A percentile compares a stretch with the other conserved stretches of the same genome.
Conservation (phyloP, 1,284 basidiomycete species). For the Trichosporon asahii region DNA sequence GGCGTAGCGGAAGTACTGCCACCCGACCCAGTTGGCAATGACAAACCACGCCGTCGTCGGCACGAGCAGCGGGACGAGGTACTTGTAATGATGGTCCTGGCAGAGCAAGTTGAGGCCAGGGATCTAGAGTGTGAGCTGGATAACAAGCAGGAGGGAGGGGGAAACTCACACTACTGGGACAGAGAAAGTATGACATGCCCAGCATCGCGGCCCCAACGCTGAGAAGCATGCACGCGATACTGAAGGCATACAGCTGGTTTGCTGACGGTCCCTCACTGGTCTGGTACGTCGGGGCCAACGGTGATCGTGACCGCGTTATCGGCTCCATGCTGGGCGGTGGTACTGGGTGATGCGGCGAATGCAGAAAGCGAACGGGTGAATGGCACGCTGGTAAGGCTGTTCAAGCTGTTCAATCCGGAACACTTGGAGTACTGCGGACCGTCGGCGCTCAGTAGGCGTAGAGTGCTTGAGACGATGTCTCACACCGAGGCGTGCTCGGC, state of each 20-base stretch:
- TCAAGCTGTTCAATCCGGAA: background rate
- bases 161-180: constrained; percentile 11
- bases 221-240: background rate
- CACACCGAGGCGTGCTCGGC: background rate
- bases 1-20: constrained; percentile 88
- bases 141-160: background rate
- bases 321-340: background rate
- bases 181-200: constrained; percentile 20
- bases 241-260: constrained; percentile 15
- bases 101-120: constrained; percentile 26
- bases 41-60: constrained; percentile 80
- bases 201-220: constrained; percentile 3
- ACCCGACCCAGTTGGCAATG: constrained; percentile 94
- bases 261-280: background rate
- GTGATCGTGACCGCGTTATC: background rate
- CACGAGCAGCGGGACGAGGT: constrained; percentile 71
- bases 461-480: background rate
- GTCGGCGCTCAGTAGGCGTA: too few relatives aligned
- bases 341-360: background rate
- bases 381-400: too few relatives aligned
- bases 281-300: background rate
- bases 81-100: constrained; percentile 81
- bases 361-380: background rate
- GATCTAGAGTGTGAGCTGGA: background rate
- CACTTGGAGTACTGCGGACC: background rate